These are phyloP conservation scores for Aureobasidium vineae DNA, from an alignment of 2,329 filamentous ascomycete species.

Conservation along the genomic window DNA sequence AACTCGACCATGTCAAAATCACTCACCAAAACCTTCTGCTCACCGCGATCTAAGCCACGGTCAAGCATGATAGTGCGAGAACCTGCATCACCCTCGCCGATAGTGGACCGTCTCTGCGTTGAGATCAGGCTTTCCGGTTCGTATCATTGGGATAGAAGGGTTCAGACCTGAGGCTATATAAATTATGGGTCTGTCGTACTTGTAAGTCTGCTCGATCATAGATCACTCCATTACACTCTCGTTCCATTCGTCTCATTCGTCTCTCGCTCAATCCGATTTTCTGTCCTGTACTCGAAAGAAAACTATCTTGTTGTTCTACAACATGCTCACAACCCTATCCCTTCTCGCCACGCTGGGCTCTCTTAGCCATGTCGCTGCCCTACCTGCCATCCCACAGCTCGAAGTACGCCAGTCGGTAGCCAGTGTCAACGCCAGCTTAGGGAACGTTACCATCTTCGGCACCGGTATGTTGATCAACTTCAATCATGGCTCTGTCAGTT, in stretches of 20 bases:
- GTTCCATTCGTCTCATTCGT: not conserved
- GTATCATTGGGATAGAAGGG: not conserved
- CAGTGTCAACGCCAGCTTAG: slow-evolving; percentile 47
- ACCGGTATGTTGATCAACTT: slow-evolving; percentile 35
- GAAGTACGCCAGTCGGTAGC: not conserved
- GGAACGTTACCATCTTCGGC: slow-evolving; percentile 58
- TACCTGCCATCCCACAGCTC: not conserved
- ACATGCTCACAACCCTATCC: slow-evolving; percentile 5
- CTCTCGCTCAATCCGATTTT: not conserved
- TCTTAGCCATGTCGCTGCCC: slow-evolving; percentile 6
- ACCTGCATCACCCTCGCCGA: not conserved
- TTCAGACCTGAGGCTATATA: slow-evolving; percentile 9
- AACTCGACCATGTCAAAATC: not conserved
- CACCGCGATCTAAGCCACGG: slow-evolving; percentile 9
- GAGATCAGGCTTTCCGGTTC: not conserved
- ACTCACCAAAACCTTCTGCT: not conserved
- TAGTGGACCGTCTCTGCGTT: not conserved
- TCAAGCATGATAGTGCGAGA: not conserved
- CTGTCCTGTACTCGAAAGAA: not conserved
- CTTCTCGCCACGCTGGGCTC: slow-evolving; percentile 9
- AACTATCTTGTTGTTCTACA: not conserved
- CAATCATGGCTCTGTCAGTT: no score
- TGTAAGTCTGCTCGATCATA: not conserved
- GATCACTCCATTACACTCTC: not conserved
- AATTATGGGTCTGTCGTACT: not conserved